Conservation (phyloP, 805 yeast species). For the Yarrowia divulgata region DNA sequence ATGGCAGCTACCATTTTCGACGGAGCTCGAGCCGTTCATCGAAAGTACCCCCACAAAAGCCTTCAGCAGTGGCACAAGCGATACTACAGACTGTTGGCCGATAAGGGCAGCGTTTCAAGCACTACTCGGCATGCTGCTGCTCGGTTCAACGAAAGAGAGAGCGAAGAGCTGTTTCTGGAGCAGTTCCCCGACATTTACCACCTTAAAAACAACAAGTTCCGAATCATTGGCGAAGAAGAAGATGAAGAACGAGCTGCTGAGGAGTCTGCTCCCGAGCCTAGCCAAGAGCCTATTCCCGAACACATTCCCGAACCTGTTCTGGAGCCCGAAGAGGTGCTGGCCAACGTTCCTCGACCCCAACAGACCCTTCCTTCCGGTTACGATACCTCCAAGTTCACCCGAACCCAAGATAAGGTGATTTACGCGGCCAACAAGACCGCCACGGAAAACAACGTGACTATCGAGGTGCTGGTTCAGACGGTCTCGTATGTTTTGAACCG, state of each 20-base stretch:
- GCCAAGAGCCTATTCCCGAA: not conserved
- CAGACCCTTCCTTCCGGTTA: slow-evolving; percentile 2
- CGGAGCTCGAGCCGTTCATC: slow-evolving; percentile 34
- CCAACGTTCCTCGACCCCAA: slow-evolving; percentile 1
- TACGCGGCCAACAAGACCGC: slow-evolving; percentile 37
- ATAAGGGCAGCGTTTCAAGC: not conserved
- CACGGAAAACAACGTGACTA: slow-evolving; percentile 33
- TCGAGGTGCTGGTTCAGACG: slow-evolving; percentile 33
- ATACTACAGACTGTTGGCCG: slow-evolving; percentile 8
- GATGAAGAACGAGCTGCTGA: not conserved
- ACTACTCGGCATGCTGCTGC: not conserved
- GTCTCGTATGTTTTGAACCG: slow-evolving; percentile 36
- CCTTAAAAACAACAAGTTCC: not conserved
- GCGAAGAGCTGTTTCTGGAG: slow-evolving; percentile 1
- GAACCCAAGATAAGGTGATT: slow-evolving; percentile 35
- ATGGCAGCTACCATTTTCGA: slow-evolving; percentile 23
- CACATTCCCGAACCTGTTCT: not conserved
- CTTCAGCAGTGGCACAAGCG: slow-evolving; percentile 36
- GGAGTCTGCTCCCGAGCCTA: not conserved
- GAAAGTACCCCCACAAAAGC: slow-evolving; percentile 25
- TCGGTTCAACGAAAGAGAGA: not conserved
- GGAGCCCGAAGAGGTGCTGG: not conserved
- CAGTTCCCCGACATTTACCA: slow-evolving; percentile 3
- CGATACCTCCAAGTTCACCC: slow-evolving; percentile 28
- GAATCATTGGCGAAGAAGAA: slow-evolving; percentile 1